A percentile compares a stretch with the other conserved stretches of the same genome.
Evolutionary conservation across 2,329 filamentous ascomycete genomes (phyloP).

Genomic region (Alternaria sp.): DNA sequence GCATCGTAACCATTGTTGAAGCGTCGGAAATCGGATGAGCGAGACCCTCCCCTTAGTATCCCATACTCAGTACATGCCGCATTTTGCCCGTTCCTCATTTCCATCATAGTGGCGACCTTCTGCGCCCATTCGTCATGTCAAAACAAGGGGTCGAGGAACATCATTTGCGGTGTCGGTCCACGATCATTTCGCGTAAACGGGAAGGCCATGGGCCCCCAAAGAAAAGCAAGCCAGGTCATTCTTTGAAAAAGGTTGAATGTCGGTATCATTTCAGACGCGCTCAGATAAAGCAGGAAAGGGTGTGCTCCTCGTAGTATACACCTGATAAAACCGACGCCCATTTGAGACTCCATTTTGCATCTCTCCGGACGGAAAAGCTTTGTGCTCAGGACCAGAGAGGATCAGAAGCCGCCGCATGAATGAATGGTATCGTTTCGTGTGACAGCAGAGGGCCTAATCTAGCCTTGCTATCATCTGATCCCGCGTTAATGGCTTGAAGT

Average conservation of each 20-base stretch:
- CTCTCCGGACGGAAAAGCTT: slow-evolving; percentile 44
- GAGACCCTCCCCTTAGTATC: slow-evolving; percentile 43
- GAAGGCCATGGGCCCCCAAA: slow-evolving; percentile 39
- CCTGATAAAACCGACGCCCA: slow-evolving; percentile 48
- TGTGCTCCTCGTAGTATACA: slow-evolving; percentile 47
- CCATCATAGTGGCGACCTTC: slow-evolving; percentile 39
- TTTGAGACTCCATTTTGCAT: slow-evolving; percentile 49
- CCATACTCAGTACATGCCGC: slow-evolving; percentile 36
- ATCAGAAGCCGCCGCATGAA: slow-evolving; percentile 49
- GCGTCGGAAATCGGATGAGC: slow-evolving; percentile 33
- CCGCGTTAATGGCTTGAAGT: slow-evolving; percentile 88
- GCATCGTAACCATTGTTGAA: slow-evolving; percentile 41
- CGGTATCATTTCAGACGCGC: slow-evolving; percentile 52
- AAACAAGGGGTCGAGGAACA: slow-evolving; percentile 42
- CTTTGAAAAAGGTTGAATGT: slow-evolving; percentile 44
- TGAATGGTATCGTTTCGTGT: slow-evolving; percentile 55
- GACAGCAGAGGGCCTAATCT: slow-evolving; percentile 66
- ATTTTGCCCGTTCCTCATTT: slow-evolving; percentile 45
- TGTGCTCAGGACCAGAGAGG: slow-evolving; percentile 44
- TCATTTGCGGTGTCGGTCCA: slow-evolving; percentile 47
- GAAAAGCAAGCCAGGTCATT: slow-evolving; percentile 49
- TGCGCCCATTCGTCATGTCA: slow-evolving; percentile 40
- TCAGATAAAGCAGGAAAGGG: slow-evolving; percentile 49
- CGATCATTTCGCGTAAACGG: slow-evolving; percentile 39
- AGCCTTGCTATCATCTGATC: slow-evolving; percentile 98